Evolutionary conservation across 2,329 filamentous ascomycete genomes (phyloP), one percentile per base, ranked within the genome.

Genomic region (Biscogniauxia marginata): DNA sequence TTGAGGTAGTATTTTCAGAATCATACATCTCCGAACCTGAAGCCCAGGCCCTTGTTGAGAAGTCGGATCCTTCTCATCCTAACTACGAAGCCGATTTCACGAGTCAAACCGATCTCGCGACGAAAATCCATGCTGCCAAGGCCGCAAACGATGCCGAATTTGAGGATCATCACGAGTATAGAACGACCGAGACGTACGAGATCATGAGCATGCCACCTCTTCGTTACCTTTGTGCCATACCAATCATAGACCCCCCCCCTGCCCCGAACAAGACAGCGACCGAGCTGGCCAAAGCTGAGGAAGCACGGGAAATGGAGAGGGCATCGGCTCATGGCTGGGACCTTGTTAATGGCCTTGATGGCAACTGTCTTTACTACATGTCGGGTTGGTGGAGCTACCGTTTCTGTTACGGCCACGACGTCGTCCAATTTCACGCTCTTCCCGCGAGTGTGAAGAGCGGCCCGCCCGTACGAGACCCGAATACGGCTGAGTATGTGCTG

Each of bases 301-400:
- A 95, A 71, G 88, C 90, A 58, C 88, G 87, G 60, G 92, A 96
- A 73, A 81, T 96, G 8, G 84, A 82, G 44, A 85, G 90, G 22
- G 93, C 92, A 1, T 89, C 88, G 1, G 82, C 85, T 25, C 86
- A 86, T 49, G 93, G 93, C 5, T 89, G 90, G 82, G 89, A 95
- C 67, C 80, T 97, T 20, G 78, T 97, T 50, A 83, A 84, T 61
- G 85, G 87, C 22, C 87, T 97, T 73, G 84, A 93, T 52, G 89
- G 87, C 3, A 82, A 83, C 50, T 97, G 93, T 72, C 83, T 97
- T 61, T 96, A 93, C 76, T 84, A 80, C 62, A 77, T 92, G 62
- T 89, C 86, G 1, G 93, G 93, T 0, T 97, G 93, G 93, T 97
- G 93, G 93, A 95, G 89, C 69, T 97, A 97, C 74, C 89, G 88